phyloP scores from a whole-genome alignment of 2,329 filamentous ascomycete genomes.

The Neopestalotiopsis rosae region DNA sequence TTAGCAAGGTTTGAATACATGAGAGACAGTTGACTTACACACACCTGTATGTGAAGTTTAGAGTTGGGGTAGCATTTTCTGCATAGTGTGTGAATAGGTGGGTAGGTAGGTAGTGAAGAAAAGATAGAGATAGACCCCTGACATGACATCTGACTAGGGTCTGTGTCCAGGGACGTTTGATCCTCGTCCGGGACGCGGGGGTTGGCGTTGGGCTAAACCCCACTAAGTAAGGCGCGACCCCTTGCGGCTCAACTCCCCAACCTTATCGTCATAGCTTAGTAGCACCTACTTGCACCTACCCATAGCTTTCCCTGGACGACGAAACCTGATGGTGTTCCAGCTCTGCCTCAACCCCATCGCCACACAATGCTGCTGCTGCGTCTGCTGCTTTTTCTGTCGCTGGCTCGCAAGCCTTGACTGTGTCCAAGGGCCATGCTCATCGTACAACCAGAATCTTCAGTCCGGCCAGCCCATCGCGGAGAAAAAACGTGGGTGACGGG shows the following conservation, averaged over 20 bases:
- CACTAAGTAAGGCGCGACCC: slow-evolving; percentile 19
- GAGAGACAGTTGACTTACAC: not conserved
- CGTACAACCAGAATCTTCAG: not conserved
- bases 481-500: no score
- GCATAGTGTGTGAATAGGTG: not conserved
- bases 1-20: not conserved
- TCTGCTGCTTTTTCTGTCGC: not conserved
- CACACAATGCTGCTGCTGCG: slow-evolving; percentile 28
- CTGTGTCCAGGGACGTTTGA: slow-evolving; percentile 29
- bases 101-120: not conserved
- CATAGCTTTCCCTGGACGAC: slow-evolving; percentile 31
- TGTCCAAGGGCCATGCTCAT: slow-evolving; percentile 6
- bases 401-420: not conserved
- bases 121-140: not conserved
- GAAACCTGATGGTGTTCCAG: slow-evolving; percentile 54
- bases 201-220: slow-evolving; percentile 25
- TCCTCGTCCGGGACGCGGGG: slow-evolving; percentile 26
- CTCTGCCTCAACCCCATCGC: slow-evolving; percentile 48
- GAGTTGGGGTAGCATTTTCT: not conserved
- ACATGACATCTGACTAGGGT: slow-evolving; percentile 22
- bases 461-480: no score
- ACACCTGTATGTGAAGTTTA: not conserved
- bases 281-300: slow-evolving; percentile 4
- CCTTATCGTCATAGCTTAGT: slow-evolving; percentile 32
- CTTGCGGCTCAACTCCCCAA: slow-evolving; percentile 29